These are phyloP conservation scores for Suillus americanus DNA, from an alignment of 768 basidiomycete species.

Conservation along the genomic window DNA sequence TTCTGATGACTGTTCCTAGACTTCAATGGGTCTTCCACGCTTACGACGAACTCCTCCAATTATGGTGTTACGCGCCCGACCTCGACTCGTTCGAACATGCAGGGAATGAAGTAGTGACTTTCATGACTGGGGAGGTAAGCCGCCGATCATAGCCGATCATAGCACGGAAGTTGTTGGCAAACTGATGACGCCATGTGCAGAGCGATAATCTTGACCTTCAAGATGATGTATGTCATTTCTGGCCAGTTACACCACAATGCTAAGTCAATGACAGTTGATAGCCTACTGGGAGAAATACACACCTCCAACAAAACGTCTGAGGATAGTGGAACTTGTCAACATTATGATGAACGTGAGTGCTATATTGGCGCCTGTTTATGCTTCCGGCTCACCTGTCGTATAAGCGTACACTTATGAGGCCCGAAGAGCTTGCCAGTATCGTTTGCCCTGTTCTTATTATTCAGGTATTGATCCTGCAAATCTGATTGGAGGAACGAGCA, in stretches of 20 bases:
- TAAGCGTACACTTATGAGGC: constrained; percentile 56
- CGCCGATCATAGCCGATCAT: constrained; percentile 2
- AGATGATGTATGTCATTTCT: constrained; percentile 54
- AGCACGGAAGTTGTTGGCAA: background rate
- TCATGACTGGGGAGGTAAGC: constrained; percentile 58
- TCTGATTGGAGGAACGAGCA: background rate
- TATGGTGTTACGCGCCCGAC: constrained; percentile 67
- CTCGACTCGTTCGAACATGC: constrained; percentile 67
- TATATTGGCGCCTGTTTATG: background rate
- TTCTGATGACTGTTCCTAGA: constrained; percentile 34
- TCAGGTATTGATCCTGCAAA: constrained; percentile 43
- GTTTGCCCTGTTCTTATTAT: constrained; percentile 67
- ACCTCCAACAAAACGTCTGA: constrained; percentile 54
- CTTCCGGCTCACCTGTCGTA: background rate
- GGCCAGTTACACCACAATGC: background rate
- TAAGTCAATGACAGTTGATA: constrained; percentile 49
- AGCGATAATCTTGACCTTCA: constrained; percentile 48
- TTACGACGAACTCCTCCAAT: constrained; percentile 61
- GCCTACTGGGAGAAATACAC: constrained; percentile 59
- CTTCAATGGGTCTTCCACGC: constrained; percentile 57
- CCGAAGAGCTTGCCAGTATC: constrained; percentile 50
- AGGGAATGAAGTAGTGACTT: constrained; percentile 54
- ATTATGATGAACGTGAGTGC: constrained; percentile 59
- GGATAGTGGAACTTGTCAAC: constrained; percentile 52
- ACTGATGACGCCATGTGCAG: constrained; percentile 9